Evolutionary conservation across 2,329 filamentous ascomycete species (phyloP), one percentile per base, ranked within the genome.

Genomic region (Sporothrix globosa): DNA sequence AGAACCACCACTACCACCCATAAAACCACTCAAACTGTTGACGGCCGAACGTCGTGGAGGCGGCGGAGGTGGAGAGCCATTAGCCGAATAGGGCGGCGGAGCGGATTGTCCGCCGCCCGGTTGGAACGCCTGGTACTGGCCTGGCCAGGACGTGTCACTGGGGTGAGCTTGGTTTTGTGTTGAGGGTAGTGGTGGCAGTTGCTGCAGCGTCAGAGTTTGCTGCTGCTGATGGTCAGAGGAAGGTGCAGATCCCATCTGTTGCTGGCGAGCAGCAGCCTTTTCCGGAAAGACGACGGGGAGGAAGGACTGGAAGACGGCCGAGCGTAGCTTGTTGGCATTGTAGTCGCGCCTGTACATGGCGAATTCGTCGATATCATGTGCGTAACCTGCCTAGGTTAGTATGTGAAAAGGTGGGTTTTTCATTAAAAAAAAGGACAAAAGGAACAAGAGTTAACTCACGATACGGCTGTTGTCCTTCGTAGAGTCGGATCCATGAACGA

Each of bases 311-410:
- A 77, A 77, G 21, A 75, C 71, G 63, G 75, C 71, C 0, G 76
- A 75, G 3, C 76, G 73, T 69, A 74, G 74, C 67, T 74, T 75
- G 72, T 76, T 77, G 58, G 75, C 75, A 21, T 75, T 72, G 24
- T 70, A 70, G 70, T 76, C 74, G 21, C 30, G 67, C 13, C 34
- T 41, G 68, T 76, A 75, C 30, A 75, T 66, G n/a, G 68, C 52
- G 30, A 75, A 63, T 44, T 70, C 65, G 39, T 74, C 70, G 39
- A 60, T 21, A 19, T 44, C 48, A 48, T 69, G 44, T n/a, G 50
- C n/a, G 56, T 48, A 46, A 11, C 67, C 67, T 67, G 21, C 19
- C 0, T 13, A 24, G 27, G 63, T 60, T 21, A 58, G 54, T n/a
- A 7, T 19, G 24, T 30, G 27, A 17, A 17, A 17, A 14, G 9